These are phyloP conservation scores for Mycena galopus DNA, from an alignment of 768 basidiomycete species.

Conservation along the genomic window DNA sequence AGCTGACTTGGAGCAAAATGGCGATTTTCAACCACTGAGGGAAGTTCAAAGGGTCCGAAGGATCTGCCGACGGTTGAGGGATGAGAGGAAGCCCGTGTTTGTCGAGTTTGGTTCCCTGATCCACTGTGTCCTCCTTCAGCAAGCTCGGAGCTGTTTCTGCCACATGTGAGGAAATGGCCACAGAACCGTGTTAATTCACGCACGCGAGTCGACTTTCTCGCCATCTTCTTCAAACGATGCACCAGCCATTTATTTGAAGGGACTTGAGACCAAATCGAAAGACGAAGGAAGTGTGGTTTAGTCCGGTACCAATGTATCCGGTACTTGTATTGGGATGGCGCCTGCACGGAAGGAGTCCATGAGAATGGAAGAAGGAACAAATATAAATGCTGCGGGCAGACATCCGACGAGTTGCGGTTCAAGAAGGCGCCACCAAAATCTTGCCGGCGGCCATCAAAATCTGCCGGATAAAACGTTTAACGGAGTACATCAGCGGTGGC, in stretches of 20 bases:
- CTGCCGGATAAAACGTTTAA: slow-evolving; percentile 8
- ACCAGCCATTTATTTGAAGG: slow-evolving; percentile 6
- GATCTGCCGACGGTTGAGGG: slow-evolving; percentile 43
- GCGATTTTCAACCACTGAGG: slow-evolving; percentile 40
- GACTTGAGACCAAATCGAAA: neutral
- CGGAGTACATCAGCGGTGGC: neutral
- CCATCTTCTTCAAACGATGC: slow-evolving; percentile 29
- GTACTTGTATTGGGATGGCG: no score
- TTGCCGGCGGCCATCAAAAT: no score
- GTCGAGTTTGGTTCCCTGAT: slow-evolving; percentile 33
- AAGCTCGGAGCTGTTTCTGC: slow-evolving; percentile 26
- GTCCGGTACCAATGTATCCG: neutral
- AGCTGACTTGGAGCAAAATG: slow-evolving; percentile 37
- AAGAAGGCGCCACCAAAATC: no score
- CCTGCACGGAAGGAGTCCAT: no score
- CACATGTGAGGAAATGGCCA: neutral
- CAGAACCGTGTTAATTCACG: neutral
- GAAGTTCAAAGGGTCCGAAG: slow-evolving; percentile 41
- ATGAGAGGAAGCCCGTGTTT: slow-evolving; percentile 43
- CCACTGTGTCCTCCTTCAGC: slow-evolving; percentile 25
- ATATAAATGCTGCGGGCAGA: no score
- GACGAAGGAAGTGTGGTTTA: neutral
- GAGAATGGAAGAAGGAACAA: no score
- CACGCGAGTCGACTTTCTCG: slow-evolving; percentile 32
- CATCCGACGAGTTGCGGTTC: no score